Evolutionary conservation across 2,329 filamentous ascomycete genomes (phyloP).

Genomic region (Ophioceras dolichostomum): DNA sequence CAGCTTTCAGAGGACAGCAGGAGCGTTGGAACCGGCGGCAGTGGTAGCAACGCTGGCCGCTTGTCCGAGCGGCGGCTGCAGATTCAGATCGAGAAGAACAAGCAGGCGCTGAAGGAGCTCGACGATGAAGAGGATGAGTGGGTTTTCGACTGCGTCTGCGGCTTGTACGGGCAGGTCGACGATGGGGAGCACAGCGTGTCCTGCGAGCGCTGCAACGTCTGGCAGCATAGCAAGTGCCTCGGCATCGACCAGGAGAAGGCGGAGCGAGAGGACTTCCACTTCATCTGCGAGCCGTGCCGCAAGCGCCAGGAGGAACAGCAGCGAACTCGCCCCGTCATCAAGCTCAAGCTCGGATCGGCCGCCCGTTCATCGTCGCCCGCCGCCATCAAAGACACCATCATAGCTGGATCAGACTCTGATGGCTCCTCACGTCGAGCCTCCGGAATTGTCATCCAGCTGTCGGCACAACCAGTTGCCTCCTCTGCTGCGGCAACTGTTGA

Average conservation of each 20-base stretch:
- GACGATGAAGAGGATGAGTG: slow-evolving; percentile 64
- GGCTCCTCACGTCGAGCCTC: not conserved
- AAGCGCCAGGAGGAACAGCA: slow-evolving; percentile 50
- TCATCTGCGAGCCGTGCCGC: slow-evolving; percentile 70
- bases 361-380: slow-evolving; percentile 9
- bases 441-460: not conserved
- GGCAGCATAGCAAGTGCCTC: slow-evolving; percentile 93
- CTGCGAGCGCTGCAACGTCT: slow-evolving; percentile 87
- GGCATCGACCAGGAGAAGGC: slow-evolving; percentile 68
- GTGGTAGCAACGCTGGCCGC: slow-evolving; percentile 42
- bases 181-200: slow-evolving; percentile 90
- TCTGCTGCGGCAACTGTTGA: not conserved
- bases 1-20: slow-evolving; percentile 67
- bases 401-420: too few relatives aligned
- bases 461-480: not conserved
- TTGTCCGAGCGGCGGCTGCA: slow-evolving; percentile 72
- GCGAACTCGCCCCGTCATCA: slow-evolving; percentile 42
- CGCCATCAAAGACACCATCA: not conserved
- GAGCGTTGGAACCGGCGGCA: slow-evolving; percentile 36
- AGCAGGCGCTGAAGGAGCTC: slow-evolving; percentile 63
- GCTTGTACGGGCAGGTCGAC: slow-evolving; percentile 82
- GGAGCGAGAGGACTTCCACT: slow-evolving; percentile 76
- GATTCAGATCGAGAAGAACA: slow-evolving; percentile 68
- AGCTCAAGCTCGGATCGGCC: slow-evolving; percentile 32
- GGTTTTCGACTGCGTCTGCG: slow-evolving; percentile 92